phyloP scores from a whole-genome alignment of 2,329 filamentous ascomycete genomes.

The Arthrinium phaeospermum region DNA sequence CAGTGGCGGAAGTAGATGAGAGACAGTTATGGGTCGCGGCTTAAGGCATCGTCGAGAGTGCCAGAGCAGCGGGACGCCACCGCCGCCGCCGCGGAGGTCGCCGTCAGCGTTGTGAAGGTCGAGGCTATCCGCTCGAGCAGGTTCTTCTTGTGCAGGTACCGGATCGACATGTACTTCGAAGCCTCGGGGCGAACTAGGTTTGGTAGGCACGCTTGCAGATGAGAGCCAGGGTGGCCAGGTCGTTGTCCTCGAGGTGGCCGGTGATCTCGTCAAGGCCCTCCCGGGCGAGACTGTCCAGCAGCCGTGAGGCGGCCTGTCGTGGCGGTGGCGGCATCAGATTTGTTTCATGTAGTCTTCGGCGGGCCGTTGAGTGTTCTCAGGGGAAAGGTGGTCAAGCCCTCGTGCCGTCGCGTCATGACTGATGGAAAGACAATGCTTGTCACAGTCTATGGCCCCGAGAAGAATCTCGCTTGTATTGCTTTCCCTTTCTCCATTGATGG shows the following conservation, averaged over 20 bases:
- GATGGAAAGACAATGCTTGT: too few species aligned
- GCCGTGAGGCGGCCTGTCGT: background rate
- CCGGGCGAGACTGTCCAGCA: background rate
- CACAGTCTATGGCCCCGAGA: too few species aligned
- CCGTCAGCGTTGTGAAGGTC: background rate
- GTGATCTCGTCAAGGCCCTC: background rate
- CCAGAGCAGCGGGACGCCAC: background rate
- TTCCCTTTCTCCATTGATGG: too few species aligned
- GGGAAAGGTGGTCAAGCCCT: background rate
- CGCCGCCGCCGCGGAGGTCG: background rate
- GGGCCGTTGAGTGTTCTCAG: background rate
- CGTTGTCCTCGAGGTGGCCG: background rate
- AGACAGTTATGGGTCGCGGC: background rate
- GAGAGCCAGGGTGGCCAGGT: background rate
- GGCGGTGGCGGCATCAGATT: background rate
- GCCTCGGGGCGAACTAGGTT: background rate
- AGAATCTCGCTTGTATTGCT: too few species aligned
- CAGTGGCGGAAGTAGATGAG: background rate
- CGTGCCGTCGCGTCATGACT: too few species aligned
- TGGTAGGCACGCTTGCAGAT: background rate
- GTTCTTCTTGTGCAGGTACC: background rate
- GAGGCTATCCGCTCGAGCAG: background rate
- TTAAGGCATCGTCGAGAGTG: too few species aligned
- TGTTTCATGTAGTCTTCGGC: background rate
- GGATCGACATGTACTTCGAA: background rate